Evolutionary conservation across 805 yeast genomes (phyloP), one percentile per base, ranked within the genome.

Genomic region (Candida railenensis): DNA sequence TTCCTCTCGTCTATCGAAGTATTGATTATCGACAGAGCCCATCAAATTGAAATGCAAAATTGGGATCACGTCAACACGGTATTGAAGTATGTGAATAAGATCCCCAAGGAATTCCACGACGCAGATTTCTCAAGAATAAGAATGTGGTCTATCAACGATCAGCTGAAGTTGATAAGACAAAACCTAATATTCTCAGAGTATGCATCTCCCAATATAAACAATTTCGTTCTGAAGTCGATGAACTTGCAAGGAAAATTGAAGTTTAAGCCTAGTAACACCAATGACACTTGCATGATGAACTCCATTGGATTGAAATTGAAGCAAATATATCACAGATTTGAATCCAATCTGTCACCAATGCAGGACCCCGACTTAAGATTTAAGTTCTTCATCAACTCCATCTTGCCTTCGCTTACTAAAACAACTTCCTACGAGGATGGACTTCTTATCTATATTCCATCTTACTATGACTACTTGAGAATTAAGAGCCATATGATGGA

Each of bases 71-170:
- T 94, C 7, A 65, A 64, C 25, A 82, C 83, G 14, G 77, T 83
- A 4, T 70, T 84, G 54, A 81, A 82, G 51, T 82, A 85, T 59
- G 54, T 90, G 47, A 90, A 91, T 65, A 71, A 76, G 46, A 81
- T 90, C 40, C 98, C 98, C 4, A 80, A 81, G 51, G 81, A 85
- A 43, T 77, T 77, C 52, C 83, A 87, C 52, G 90, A 82, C 52
- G 86, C 96, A 14, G 99, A 94, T 66, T 94, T 94, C 65, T 82
- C 94, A 47, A 78, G 99, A 54, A 84, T 94, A 34, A 78, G 97
- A 56, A 85, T 87, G 86, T 91, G 96, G 95, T 83, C 86, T 33
- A 83, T 94, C 52, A 91, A 94, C 58, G 95, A 89, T 51, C 83
- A 88, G 54, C 84, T 88, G 12, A 76, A 73, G 51, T 71, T 72